Evolutionary conservation across 768 basidiomycete species (phyloP), one percentile per base, ranked within the genome.

Genomic region (Tephrocybe sp.): DNA sequence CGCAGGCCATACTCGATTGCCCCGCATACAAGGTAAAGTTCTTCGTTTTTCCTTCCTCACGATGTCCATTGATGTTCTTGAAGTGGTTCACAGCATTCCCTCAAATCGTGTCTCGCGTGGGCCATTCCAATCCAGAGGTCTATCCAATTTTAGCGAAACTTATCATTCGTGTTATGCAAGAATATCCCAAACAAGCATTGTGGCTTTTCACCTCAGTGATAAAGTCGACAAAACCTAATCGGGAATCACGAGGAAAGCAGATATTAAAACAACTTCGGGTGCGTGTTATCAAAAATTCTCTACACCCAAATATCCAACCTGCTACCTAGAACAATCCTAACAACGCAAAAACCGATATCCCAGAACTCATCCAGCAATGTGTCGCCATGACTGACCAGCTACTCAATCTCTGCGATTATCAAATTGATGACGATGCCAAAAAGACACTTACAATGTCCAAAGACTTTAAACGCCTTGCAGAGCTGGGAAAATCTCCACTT

Each of bases 1-100:
- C 77, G 13, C 74, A 67, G 36, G 75, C 84, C 6, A 79, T 87
- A 33, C 74, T 71, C 36, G 75, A 74, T 1, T 72, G 89, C 1
- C 89, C 95, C 0, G 75, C 77, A 1, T 98, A 90, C 70, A 95
- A 95, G 74, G 95, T 84, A 47, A 52, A 71, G 13, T 6, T 41
- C 32, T 39, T 30, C 39, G 23, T 45, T 38, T 46, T 19, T 39
- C 16, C 14, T 5, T 26, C 19, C 20, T n/a, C 23, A 12, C 8
- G 6, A 8, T 26, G 20, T 20, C 17, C 16, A 23, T 10, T 16
- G 11, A 17, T 26, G 8, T 14, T 5, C 8, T 26, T 10, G 32
- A 41, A 98, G 94, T 98, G 96, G 93, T 89, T 84, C 58, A 94
- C 89, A 0, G 95, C 93, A 1, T 95, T 98, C 56, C 94, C 95